Percentiles rank a stretch among this genome's conserved stretches.
Conservation (phyloP, 768 basidiomycete species). For the Strobilomyces confusus region DNA sequence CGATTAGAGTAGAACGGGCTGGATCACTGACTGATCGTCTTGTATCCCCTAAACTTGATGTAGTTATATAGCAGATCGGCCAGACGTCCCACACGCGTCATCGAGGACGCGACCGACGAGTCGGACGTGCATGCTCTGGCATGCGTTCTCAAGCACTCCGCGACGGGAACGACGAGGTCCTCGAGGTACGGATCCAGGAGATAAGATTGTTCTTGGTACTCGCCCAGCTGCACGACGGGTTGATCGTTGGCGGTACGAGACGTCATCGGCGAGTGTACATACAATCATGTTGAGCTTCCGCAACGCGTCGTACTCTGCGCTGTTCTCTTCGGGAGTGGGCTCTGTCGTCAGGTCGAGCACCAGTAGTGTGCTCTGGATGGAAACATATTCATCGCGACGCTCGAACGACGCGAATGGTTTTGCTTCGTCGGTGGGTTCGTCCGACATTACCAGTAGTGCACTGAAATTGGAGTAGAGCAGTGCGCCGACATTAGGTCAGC, state of each 20-base stretch:
- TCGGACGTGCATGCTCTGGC: conserved; percentile 40
- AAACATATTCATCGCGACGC: conserved; percentile 54
- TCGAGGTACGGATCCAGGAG: conserved; percentile 90
- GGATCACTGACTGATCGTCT: conserved; percentile 74
- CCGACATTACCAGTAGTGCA: conserved; percentile 28
- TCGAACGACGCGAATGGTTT: conserved; percentile 57
- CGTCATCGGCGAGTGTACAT: conserved; percentile 25
- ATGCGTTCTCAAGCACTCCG: conserved; percentile 56
- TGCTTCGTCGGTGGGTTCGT: conserved; percentile 38
- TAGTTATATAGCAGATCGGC: conserved; percentile 70
- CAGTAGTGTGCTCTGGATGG: conserved; percentile 50
- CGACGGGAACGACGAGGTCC: conserved; percentile 68
- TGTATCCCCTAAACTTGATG: conserved; percentile 86
- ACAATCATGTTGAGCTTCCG: conserved; percentile 50
- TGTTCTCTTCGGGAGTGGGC: conserved; percentile 41
- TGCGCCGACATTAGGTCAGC: conserved; percentile 22
- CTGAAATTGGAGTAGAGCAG: too few species aligned
- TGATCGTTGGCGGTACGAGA: background rate
- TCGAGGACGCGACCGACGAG: conserved; percentile 25
- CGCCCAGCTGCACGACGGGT: conserved; percentile 56
- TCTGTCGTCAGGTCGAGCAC: conserved; percentile 41
- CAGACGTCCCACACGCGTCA: conserved; percentile 46
- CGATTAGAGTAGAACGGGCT: background rate
- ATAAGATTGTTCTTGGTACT: conserved; percentile 92
- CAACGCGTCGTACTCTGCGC: conserved; percentile 38